Conservation (phyloP, 495 filamentous ascomycete genomes). For the Xylaria grammica region DNA sequence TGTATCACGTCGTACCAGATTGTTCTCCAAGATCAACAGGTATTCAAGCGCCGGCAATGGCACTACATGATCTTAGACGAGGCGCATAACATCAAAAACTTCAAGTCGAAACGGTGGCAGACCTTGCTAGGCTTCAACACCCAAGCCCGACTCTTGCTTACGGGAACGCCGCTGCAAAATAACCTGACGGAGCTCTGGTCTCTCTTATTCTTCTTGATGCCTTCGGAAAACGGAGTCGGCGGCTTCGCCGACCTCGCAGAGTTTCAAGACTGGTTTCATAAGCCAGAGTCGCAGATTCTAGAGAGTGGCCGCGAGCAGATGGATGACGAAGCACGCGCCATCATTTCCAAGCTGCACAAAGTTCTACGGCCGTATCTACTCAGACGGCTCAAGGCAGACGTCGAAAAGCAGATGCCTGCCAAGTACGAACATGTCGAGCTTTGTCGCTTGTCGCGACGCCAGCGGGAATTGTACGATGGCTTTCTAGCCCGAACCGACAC, state of each 20-base stretch:
- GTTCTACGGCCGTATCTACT: constrained; percentile 92
- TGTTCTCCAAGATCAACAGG: constrained; percentile 88
- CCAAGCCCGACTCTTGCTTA: constrained; percentile 82
- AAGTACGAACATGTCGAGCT: constrained; percentile 98
- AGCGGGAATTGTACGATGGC: constrained; percentile 93
- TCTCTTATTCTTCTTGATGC: constrained; percentile 93
- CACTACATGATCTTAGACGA: constrained; percentile 99
- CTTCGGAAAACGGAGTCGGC: constrained; percentile 81
- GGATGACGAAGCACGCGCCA: constrained; percentile 86
- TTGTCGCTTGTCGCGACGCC: constrained; percentile 91
- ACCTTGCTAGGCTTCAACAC: constrained; percentile 91
- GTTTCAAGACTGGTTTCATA: constrained; percentile 91
- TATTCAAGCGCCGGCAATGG: constrained; percentile 93
- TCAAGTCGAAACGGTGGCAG: constrained; percentile 96
- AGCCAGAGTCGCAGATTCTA: constrained; percentile 91
- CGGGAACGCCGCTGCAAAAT: constrained; percentile 96
- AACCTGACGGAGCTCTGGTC: constrained; percentile 98
- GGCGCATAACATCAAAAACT: constrained; percentile 99
- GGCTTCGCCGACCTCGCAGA: constrained; percentile 90
- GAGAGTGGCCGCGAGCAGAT: constrained; percentile 92
- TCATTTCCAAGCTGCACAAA: constrained; percentile 90
- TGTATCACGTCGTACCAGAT: constrained; percentile 97
- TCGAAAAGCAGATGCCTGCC: constrained; percentile 98
- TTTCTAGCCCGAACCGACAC: constrained; percentile 96
- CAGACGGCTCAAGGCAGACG: constrained; percentile 91